phyloP scores from a whole-genome alignment of 257 asterid species.

The Dorcoceras hygrometricum region DNA sequence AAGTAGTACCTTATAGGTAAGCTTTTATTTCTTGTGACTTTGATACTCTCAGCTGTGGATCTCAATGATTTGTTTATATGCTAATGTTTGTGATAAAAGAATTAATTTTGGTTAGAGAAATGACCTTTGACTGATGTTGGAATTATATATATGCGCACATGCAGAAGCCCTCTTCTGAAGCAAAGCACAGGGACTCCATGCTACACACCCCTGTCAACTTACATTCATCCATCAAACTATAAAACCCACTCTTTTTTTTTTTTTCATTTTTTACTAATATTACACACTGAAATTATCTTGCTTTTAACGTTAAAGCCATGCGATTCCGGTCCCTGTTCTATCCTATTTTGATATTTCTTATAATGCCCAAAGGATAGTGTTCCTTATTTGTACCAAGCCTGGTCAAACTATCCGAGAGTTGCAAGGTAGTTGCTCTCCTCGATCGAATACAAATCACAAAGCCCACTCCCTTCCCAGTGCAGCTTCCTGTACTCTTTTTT shows the following conservation, averaged over 20 bases:
- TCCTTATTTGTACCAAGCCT: neutral
- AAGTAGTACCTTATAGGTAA: constrained; percentile 23
- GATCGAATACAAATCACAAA: no score
- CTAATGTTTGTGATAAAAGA: constrained; percentile 23
- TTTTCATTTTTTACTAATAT: neutral
- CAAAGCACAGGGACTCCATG: neutral
- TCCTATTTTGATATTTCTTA: no score
- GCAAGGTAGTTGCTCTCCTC: neutral
- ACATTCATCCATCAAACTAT: neutral
- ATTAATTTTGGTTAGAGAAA: constrained; percentile 20
- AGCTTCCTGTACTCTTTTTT: no score
- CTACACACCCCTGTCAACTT: neutral
- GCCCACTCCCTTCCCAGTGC: no score
- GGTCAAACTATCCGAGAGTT: neutral
- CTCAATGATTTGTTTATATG: constrained; percentile 35
- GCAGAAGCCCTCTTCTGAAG: constrained; percentile 25
- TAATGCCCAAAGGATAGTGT: neutral
- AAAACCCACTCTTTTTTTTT: neutral
- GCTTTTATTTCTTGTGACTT: constrained; percentile 8
- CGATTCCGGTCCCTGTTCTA: neutral
- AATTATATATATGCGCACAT: constrained; percentile 53
- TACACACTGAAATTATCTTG: neutral
- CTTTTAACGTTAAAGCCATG: neutral
- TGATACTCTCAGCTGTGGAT: constrained; percentile 28
- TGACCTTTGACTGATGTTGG: constrained; percentile 29